Base-by-base conservation (phyloP, 495 filamentous ascomycete genomes). In the Podospora conica region DNA sequence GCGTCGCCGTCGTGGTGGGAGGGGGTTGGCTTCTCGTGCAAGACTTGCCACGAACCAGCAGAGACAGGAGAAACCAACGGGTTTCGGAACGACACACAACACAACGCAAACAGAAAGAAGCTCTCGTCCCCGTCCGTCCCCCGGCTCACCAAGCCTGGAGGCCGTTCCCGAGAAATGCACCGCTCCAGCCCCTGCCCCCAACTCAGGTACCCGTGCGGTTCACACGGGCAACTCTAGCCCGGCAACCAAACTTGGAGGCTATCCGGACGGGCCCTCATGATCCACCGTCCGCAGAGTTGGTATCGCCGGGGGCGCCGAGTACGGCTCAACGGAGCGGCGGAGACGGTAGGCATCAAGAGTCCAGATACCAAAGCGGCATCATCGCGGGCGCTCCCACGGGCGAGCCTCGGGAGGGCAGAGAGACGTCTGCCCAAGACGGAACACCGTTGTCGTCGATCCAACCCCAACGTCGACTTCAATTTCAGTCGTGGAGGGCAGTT, bases 141-240 rank as follows among this genome's bases (percentile, higher is more conserved):
- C 18, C 18, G 40, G 40, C 40, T 48, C 20, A 23, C 59, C 20
- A 61, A 33, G 27, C 27, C n/a, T 23, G 28, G 18, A 29, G 28
- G 20, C 31, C 20, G 28, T 22, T 53, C 28, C 31, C 53, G 54
- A 55, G 63, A 55, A 56, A 23, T 58, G 54, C 63, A 57, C 12
- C 27, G 23, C 53, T 55, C 48, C n/a, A n/a, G n/a, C n/a, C n/a
- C 54, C 61, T 53, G 40, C 40, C n/a, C 53, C 55, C 53, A 55
- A 56, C 18, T 63, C 63, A 64, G 54, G 63, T 48, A 64, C 63
- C 63, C 55, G 29, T 64, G 53, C 56, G 62, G 62, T 27, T 22
- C 53, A 25, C 31, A 64, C n/a, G n/a, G 18, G 55, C 24, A n/a
- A 22, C 22, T 27, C 22, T 28, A 53, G 29, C 20, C 54, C 55